Evolutionary conservation across 2,329 filamentous ascomycete genomes (phyloP), one percentile per base, ranked within the genome.

Genomic region (Colletotrichum siamense): DNA sequence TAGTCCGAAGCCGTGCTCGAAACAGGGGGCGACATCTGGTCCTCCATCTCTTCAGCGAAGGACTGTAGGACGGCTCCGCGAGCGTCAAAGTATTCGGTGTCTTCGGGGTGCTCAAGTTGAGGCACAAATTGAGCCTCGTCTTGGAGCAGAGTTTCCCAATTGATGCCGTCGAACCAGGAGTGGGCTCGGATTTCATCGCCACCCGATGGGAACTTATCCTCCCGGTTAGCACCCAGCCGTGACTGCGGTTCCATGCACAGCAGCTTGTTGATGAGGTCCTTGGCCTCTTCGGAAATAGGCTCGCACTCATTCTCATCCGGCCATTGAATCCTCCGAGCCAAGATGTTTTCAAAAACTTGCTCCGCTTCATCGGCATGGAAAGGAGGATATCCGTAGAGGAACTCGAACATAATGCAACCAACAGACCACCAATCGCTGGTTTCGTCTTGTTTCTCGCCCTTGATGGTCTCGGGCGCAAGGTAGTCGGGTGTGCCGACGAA

Each of bases 371-470:
- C 89, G 2, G 95, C 97, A 83, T 99, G 96, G 84, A 99, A 99
- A 1, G 97, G 97, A 1, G 97, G 97, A 74, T 95, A 94, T 1
- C 97, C 97, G 82, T 95, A 99, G 4, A 99, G 87, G 79, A 98
- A 98, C 82, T 99, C 97, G 81, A 98, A 99, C 85, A 99, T 88
- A 80, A 99, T 99, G 84, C 98, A 99, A 1, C 97, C 97, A n/a
- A 99, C 90, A 26, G 97, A 99, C 97, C 97, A 99, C 97, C 97
- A 99, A 92, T 99, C 97, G 82, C 97, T 99, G 79, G 96, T 97
- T 84, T 99, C 96, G 82, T 99, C 97, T 84, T 99, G 97, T 3
- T 96, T 96, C 79, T 96, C 93, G 66, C 98, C 97, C 79, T 95
- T 96, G 82, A 99, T 98, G 0, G 98, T 99, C 83, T 99, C 98